These are phyloP conservation scores for Penicillium coffeae DNA, from an alignment of 495 filamentous ascomycete species.

Conservation along the genomic window DNA sequence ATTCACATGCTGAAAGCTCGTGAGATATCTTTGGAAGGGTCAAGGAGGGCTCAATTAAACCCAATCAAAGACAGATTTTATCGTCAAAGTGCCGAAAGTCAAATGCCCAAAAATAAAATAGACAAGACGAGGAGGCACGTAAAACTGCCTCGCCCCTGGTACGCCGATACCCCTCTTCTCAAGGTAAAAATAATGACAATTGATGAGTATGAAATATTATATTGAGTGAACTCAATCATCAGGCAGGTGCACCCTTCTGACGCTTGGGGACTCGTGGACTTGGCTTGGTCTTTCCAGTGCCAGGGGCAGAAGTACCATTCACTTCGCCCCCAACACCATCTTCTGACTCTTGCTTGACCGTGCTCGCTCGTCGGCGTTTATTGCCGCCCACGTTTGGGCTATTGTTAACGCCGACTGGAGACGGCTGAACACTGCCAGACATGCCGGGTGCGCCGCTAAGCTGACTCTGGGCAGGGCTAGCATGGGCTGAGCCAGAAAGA, in stretches of 20 bases:
- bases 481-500: conserved; percentile 42
- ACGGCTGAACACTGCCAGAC: conserved; percentile 65
- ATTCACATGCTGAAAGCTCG: conserved; percentile 4
- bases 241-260: conserved; percentile 46
- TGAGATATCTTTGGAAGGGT: background rate
- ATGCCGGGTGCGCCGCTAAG: conserved; percentile 52
- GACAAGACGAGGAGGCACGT: conserved; percentile 14
- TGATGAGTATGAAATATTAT: conserved; percentile 1
- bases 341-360: conserved; percentile 73
- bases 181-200: conserved; percentile 19
- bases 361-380: conserved; percentile 72
- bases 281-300: conserved; percentile 50
- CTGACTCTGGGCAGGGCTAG: conserved; percentile 45
- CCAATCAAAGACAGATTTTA: conserved; percentile 16
- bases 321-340: conserved; percentile 45
- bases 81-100: conserved; percentile 22
- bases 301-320: conserved; percentile 43
- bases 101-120: conserved; percentile 15
- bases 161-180: conserved; percentile 34
- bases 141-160: conserved; percentile 26
- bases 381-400: conserved; percentile 70
- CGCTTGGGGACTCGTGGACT: conserved; percentile 55
- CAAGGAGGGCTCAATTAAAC: conserved; percentile 20
- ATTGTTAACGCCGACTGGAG: conserved; percentile 76
- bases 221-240: background rate